Evolutionary conservation across 352 stramenopile species (phyloP).

Genomic region (Phytophthora europaea): DNA sequence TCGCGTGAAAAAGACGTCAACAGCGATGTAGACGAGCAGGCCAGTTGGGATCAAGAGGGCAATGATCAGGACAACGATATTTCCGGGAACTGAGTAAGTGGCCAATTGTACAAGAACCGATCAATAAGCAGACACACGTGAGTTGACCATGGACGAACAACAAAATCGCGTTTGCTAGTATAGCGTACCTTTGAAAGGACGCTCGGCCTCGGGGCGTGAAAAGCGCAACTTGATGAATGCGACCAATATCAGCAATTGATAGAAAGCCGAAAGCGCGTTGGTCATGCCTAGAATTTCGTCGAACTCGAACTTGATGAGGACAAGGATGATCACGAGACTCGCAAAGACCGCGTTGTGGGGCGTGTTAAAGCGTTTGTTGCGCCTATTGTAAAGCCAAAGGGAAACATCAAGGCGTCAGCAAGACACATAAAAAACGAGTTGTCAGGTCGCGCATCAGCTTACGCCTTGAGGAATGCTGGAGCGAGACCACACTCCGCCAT

Average conservation of each 20-base stretch:
- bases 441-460: slow-evolving; percentile 36
- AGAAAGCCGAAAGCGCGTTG: slow-evolving; percentile 93
- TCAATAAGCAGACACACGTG: neutral
- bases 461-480: slow-evolving; percentile 84
- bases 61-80: slow-evolving; percentile 37
- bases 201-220: slow-evolving; percentile 60
- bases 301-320: slow-evolving; percentile 74
- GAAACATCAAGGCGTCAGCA: slow-evolving; percentile 7
- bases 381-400: slow-evolving; percentile 29
- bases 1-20: slow-evolving; percentile 58
- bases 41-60: slow-evolving; percentile 43
- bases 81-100: slow-evolving; percentile 40
- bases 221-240: slow-evolving; percentile 91
- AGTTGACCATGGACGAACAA: neutral
- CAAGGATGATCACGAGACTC: slow-evolving; percentile 60
- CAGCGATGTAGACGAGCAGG: slow-evolving; percentile 57
- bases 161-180: slow-evolving; percentile 16
- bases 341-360: slow-evolving; percentile 58
- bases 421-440: neutral
- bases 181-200: slow-evolving; percentile 48
- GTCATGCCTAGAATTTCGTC: slow-evolving; percentile 87
- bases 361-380: slow-evolving; percentile 63
- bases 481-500: slow-evolving; percentile 90
- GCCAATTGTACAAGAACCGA: neutral
- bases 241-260: slow-evolving; percentile 86